These are phyloP conservation scores for Cubamyces lactineus DNA, from an alignment of 768 basidiomycete species.

Conservation along the genomic window DNA sequence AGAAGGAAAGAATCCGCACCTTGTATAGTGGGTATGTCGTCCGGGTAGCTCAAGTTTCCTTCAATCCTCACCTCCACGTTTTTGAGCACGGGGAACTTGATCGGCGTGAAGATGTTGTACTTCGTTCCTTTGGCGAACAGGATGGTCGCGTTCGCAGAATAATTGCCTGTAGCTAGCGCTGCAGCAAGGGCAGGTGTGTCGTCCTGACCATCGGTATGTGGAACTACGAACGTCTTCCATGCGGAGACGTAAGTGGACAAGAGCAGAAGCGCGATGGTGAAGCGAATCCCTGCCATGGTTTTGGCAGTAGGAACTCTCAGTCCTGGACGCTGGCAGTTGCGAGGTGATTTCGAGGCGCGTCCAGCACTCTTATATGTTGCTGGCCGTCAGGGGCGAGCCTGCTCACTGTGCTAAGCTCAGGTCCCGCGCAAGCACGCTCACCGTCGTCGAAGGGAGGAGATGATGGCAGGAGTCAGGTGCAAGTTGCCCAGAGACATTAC, in stretches of 20 bases:
- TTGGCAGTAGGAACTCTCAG: no score
- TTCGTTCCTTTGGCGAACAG: constrained; percentile 57
- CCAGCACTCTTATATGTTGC: background rate
- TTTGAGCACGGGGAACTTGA: constrained; percentile 55
- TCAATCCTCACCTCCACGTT: constrained; percentile 62
- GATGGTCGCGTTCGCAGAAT: constrained; percentile 47
- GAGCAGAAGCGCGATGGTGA: background rate
- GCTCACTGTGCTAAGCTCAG: background rate
- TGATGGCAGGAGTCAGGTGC: background rate
- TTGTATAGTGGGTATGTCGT: constrained; percentile 54
- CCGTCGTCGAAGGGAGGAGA: no score
- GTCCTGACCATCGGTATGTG: constrained; percentile 50
- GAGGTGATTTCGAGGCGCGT: background rate
- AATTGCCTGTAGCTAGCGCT: constrained; percentile 43
- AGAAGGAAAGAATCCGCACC: constrained; percentile 30
- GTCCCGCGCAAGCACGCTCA: background rate
- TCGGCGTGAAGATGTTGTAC: constrained; percentile 65
- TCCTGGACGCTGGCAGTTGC: no score
- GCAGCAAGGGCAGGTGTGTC: constrained; percentile 54
- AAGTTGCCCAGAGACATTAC: background rate
- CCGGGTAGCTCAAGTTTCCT: constrained; percentile 60
- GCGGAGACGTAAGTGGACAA: constrained; percentile 31
- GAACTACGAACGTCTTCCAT: constrained; percentile 56
- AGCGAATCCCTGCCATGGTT: background rate
- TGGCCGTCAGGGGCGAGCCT: background rate